Percentiles rank a stretch among this genome's conserved stretches.
Evolutionary conservation across 2,329 filamentous ascomycete genomes (phyloP).

Genomic region (Apiospora kogelbergensis): DNA sequence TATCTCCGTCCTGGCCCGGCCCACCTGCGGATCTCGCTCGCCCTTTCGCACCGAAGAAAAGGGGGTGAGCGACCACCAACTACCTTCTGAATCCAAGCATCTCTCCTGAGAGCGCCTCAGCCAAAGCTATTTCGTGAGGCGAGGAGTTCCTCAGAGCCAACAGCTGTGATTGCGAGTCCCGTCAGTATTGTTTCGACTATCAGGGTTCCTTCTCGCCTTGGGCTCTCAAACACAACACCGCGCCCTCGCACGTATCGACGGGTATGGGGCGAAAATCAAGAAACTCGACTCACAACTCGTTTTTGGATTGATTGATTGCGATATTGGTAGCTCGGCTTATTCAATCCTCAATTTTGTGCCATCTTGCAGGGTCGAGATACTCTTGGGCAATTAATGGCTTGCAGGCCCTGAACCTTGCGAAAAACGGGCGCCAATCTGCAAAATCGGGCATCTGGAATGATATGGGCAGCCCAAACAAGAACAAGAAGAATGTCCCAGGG

Average conservation of each 20-base stretch:
- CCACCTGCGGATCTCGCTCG: background rate
- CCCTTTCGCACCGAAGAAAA: background rate
- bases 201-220: background rate
- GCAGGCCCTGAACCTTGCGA: background rate
- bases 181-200: background rate
- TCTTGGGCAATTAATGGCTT: background rate
- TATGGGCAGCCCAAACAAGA: background rate
- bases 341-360: background rate
- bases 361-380: background rate
- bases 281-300: background rate
- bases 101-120: background rate
- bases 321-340: background rate
- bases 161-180: background rate
- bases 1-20: background rate
- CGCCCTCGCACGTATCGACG: background rate
- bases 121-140: background rate
- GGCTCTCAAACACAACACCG: background rate
- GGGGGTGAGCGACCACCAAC: background rate
- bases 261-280: background rate
- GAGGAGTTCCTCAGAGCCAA: background rate
- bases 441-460: background rate
- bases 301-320: background rate
- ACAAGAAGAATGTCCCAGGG: background rate
- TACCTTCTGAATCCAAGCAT: background rate
- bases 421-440: background rate